Base-by-base conservation (phyloP, 1,139 yeast genomes). In the Eremothecium gossypii region DNA sequence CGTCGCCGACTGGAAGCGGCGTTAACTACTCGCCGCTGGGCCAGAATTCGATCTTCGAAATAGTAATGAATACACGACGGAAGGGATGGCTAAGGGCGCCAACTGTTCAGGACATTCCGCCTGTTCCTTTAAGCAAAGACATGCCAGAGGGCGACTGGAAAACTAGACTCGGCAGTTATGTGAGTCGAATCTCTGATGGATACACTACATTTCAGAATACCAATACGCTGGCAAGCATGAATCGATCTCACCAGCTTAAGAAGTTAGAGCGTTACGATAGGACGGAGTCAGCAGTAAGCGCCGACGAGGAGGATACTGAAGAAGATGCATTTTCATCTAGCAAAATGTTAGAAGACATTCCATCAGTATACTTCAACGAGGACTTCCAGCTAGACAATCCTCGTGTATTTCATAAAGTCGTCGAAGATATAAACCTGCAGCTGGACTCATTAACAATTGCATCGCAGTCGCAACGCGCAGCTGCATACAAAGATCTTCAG, bases 341-440 rank as follows among this genome's bases (percentile, higher is more conserved):
- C n/a, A 41, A 41, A 26, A 41, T 26, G 65, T 2, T 54, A 69
- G 1, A 75, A 17, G 37, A 38, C 4, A 33, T 91, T 2, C 97
- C 98, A 0, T 63, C 65, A 4, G 76, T 85, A 2, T 93, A 76
- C 54, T 77, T 81, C 47, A 76, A 74, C 32, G 68, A 74, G 5
- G 74, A 79, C 40, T 91, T 91, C 63, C 72, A 86, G 49, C 69
- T 91, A 33, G 96, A 91, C 56, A 87, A 93, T 58, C 96, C 96
- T 3, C 70, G 96, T 45, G 72, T 81, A 1, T 91, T 91, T 62
- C 78, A 78, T 47, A 69, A 75, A 45, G 95, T 89, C 1, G 72
- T 83, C 30, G 54, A 52, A n/a, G 60, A 50, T n/a, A 42, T 55
- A 6, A 67, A 50, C 42, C 56, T 57, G 32, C 54, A 52, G 14